phyloP scores from a whole-genome alignment of 371 early-diverging fungal species.

The Actinomucor elegans region DNA sequence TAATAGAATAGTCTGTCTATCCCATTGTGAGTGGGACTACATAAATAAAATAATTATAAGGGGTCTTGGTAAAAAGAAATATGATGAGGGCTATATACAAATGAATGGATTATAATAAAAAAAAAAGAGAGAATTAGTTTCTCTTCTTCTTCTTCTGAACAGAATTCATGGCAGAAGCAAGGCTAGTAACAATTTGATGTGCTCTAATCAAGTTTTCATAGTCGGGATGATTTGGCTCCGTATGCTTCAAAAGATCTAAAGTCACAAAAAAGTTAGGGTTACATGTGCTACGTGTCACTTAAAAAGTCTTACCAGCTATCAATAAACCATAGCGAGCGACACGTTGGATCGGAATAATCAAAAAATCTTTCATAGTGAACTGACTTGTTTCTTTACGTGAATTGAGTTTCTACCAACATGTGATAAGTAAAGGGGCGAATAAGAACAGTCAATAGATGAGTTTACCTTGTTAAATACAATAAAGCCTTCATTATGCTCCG shows the following conservation, averaged over 20 bases:
- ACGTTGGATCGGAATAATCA: conserved; percentile 48
- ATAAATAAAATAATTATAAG: too few relatives aligned
- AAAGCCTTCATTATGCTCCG: conserved; percentile 22
- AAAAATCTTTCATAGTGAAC: conserved; percentile 33
- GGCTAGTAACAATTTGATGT: conserved; percentile 34
- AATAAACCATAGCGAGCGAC: conserved; percentile 40
- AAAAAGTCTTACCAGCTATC: conserved; percentile 30
- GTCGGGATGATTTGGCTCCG: conserved; percentile 33
- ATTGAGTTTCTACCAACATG: conserved; percentile 19
- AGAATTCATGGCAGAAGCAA: conserved; percentile 46
- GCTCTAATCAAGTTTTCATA: conserved; percentile 31
- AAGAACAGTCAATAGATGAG: not conserved
- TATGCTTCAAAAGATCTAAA: conserved; percentile 48
- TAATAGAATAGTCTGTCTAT: too few relatives aligned
- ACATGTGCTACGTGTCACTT: not conserved
- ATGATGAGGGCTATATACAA: too few relatives aligned
- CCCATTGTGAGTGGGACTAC: too few relatives aligned
- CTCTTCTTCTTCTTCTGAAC: conserved; percentile 29
- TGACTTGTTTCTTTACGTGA: conserved; percentile 35
- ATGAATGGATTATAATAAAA: too few relatives aligned
- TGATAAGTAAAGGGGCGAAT: not conserved
- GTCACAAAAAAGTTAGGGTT: not conserved
- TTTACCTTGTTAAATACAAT: conserved; percentile 19
- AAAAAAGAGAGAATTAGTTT: not conserved
- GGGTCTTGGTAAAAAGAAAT: too few relatives aligned